Evolutionary conservation across 1,284 basidiomycete species (phyloP), one percentile per base, ranked within the genome.

Genomic region (Sanghuangporus baumii): DNA sequence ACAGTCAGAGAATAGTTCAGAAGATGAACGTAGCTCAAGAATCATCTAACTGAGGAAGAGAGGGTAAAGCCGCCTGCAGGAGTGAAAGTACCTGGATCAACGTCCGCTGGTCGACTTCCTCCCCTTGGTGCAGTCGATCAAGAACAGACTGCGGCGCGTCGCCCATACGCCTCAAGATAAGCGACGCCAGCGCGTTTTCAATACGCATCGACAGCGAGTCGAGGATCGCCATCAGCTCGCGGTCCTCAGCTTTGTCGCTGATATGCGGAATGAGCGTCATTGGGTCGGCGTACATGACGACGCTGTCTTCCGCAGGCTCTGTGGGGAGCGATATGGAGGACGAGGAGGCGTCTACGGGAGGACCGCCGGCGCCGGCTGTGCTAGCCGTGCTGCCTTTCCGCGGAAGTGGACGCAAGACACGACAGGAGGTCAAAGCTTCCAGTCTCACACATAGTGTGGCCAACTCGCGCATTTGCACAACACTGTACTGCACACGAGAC

Each of bases 391-490:
- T 84, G 56, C 76, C 78, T 69, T 86, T 84, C 57, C 79, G 77
- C 12, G 79, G 74, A 7, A 76, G 69, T 3, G 80, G 74, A 6
- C 81, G 79, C 77, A 89, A 87, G 23, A 91, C 78, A 4, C 85
- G 82, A 0, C 78, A 78, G 6, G 87, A 83, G 7, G 91, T 85
- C 12, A 96, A 80, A 1, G 89, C 86, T 76, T 98, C 95, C 54
- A 97, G 80, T 9, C 95, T 86, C 40, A 97, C 76, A 69, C 89
- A 90, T 16, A 98, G 74, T 67, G 86, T 72, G 1, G 87, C 88
- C 51, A 99, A 77, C 66, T 91, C 84, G 57, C 85, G 84, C 70
- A 96, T 87, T 71, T 94, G 91, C 26, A 85, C 83, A 41, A 93
- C 83, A 66, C 87, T 88, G 71, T 91, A 86, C 66, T 86, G 84